Percentiles rank a stretch among this genome's conserved stretches.
Evolutionary conservation across 257 asterid genomes (phyloP).

Genomic region (Mitragyna speciosa): DNA sequence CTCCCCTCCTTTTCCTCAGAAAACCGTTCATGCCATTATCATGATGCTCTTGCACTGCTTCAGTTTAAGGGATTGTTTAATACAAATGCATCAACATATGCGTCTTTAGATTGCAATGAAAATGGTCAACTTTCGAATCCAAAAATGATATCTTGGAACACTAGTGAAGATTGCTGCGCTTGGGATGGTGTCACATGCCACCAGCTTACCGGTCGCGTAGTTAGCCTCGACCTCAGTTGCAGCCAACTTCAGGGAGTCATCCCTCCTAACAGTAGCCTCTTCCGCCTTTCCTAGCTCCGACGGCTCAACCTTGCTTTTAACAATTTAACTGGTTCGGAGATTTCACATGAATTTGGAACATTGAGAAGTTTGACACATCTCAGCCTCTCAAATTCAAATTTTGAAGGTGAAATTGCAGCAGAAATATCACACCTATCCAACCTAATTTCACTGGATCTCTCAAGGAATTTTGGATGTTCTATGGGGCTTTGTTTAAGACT

Average conservation of each 20-base stretch:
- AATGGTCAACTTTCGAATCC: slow-evolving; percentile 3
- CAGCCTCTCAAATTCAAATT: background rate
- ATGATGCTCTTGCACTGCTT: too few relatives aligned
- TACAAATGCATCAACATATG: too few relatives aligned
- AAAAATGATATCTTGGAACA: slow-evolving; percentile 4
- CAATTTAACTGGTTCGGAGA: background rate
- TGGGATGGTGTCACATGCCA: slow-evolving; percentile 17
- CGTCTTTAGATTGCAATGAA: background rate
- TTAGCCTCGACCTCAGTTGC: slow-evolving; percentile 13
- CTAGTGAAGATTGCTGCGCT: background rate
- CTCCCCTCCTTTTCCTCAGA: too few relatives aligned
- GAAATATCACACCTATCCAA: background rate
- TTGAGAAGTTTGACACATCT: background rate
- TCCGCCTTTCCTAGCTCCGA: background rate
- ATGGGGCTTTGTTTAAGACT: background rate
- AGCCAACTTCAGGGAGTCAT: background rate
- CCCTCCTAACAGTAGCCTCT: background rate
- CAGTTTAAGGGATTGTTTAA: too few relatives aligned
- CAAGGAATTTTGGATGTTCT: background rate
- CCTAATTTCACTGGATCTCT: background rate
- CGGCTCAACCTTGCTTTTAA: background rate
- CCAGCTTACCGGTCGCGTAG: background rate
- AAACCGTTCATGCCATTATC: too few relatives aligned
- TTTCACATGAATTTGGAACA: background rate
- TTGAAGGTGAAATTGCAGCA: background rate